These are phyloP conservation scores for Arabidopsis hybrid DNA, from an alignment of 441 rosid genomes.

Conservation along the genomic window DNA sequence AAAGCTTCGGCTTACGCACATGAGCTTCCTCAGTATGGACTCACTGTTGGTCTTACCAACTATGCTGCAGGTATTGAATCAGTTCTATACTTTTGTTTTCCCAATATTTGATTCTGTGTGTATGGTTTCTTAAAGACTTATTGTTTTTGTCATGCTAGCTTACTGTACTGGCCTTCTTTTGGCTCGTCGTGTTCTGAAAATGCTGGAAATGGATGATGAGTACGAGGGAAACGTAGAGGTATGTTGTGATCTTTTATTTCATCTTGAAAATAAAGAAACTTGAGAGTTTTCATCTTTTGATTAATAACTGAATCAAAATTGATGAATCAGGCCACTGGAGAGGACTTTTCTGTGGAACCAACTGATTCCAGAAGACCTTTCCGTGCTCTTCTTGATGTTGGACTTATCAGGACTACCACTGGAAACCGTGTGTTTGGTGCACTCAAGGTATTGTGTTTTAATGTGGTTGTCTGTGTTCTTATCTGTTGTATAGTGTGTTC, in stretches of 20 bases:
- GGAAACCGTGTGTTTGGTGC: conserved; percentile 87
- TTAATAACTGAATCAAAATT: neutral
- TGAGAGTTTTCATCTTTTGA: neutral
- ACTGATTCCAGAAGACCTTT: conserved; percentile 86
- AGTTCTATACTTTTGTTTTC: neutral
- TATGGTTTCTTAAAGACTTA: neutral
- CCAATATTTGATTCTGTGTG: neutral
- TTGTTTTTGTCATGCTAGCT: conserved; percentile 47
- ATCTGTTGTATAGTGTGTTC: neutral
- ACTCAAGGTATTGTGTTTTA: conserved; percentile 62
- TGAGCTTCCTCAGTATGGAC: conserved; percentile 82
- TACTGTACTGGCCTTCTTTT: conserved; percentile 92
- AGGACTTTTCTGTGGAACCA: conserved; percentile 86
- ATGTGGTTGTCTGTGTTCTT: neutral
- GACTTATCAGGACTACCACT: conserved; percentile 84
- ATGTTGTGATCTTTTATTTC: conserved; percentile 25
- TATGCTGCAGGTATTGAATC: conserved; percentile 77
- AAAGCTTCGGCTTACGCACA: conserved; percentile 88
- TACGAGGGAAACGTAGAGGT: conserved; percentile 85
- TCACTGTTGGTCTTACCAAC: conserved; percentile 84
- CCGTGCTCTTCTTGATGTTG: conserved; percentile 98
- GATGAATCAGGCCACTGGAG: conserved; percentile 72
- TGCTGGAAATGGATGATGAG: conserved; percentile 80
- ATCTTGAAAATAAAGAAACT: neutral
- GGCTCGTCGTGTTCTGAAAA: conserved; percentile 86